Percentiles rank a stretch among this genome's conserved stretches.
phyloP scores from a whole-genome alignment of 306 rosid species.

The Vigna radiata region DNA sequence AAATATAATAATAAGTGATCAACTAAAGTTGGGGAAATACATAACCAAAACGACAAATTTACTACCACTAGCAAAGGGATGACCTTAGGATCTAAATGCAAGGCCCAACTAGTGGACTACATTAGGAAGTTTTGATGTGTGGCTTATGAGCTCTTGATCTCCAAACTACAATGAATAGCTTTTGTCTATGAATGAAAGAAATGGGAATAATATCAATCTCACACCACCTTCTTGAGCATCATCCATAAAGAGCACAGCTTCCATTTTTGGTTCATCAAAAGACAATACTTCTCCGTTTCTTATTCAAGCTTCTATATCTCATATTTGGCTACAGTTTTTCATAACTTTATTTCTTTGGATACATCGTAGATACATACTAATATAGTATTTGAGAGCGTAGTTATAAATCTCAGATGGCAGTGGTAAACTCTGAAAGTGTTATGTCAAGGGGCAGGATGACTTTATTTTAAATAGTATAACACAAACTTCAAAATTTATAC shows the following conservation, averaged over 20 bases:
- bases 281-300: neutral
- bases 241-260: neutral
- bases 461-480: neutral
- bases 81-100: neutral
- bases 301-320: neutral
- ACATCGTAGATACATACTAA: neutral
- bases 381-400: neutral
- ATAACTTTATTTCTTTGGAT: neutral
- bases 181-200: neutral
- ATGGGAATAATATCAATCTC: neutral
- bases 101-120: too few relatives aligned
- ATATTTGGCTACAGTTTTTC: neutral
- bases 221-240: neutral
- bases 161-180: neutral
- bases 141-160: neutral
- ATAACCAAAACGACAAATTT: constrained; percentile 17
- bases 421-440: neutral
- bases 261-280: neutral
- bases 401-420: neutral
- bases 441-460: neutral
- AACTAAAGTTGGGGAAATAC: constrained; percentile 20
- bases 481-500: neutral
- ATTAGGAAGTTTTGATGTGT: neutral
- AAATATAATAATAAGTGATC: constrained; percentile 8
- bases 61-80: constrained; percentile 5